Conservation (phyloP, 1,284 basidiomycete genomes). For the Austropuccinia psidii region DNA sequence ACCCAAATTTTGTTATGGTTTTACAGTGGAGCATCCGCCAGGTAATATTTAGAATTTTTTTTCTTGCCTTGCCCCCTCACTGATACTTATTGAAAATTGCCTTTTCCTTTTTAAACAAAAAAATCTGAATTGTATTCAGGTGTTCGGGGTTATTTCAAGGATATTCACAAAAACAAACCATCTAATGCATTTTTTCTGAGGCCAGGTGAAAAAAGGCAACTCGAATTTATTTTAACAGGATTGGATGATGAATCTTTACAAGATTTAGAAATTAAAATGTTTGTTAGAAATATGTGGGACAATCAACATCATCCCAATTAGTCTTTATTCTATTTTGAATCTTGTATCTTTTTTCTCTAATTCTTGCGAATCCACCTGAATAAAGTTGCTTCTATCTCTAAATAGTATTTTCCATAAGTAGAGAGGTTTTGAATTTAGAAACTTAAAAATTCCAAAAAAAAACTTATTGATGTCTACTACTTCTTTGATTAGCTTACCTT, state of each 20-base stretch:
- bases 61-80: too few species aligned
- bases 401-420: too few species aligned
- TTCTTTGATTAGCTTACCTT: too few species aligned
- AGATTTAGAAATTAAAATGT: not conserved
- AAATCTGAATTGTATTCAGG: not conserved
- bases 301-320: conserved; percentile 12
- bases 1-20: not conserved
- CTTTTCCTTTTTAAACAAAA: not conserved
- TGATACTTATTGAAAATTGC: too few species aligned
- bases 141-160: conserved; percentile 36
- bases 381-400: too few species aligned
- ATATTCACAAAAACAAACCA: conserved; percentile 1
- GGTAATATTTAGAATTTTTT: not conserved
- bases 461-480: too few species aligned
- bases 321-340: too few species aligned
- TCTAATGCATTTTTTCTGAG: conserved; percentile 30
- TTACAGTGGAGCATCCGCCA: conserved; percentile 24
- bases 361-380: too few species aligned
- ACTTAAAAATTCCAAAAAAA: too few species aligned
- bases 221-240: conserved; percentile 19
- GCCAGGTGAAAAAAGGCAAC: conserved; percentile 1
- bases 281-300: conserved; percentile 16
- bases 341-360: too few species aligned
- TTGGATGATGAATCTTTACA: not conserved
- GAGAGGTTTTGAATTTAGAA: too few species aligned